Percentiles rank a stretch among this genome's conserved stretches.
phyloP scores from a whole-genome alignment of 768 basidiomycete genomes.

The Udeniomyces megalosporus region DNA sequence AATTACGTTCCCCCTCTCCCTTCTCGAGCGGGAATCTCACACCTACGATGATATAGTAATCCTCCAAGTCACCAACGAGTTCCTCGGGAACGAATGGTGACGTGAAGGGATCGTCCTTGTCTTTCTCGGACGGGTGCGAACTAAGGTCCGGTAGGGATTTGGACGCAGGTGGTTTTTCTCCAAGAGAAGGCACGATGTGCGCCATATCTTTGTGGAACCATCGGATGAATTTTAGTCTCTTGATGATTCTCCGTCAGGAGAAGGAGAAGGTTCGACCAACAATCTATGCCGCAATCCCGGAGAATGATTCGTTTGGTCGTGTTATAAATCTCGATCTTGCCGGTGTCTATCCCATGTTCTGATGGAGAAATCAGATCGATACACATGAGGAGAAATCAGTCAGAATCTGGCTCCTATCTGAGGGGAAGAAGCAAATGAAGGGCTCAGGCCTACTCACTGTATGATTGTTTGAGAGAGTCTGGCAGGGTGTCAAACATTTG shows the following conservation, averaged over 20 bases:
- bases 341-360: neutral
- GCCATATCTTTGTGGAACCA: neutral
- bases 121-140: neutral
- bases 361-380: no score
- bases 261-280: neutral
- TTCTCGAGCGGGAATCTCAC: no score
- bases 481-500: no score
- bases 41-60: neutral
- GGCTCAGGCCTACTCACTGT: no score
- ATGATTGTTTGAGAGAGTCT: no score
- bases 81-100: constrained; percentile 5
- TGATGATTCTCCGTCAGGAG: neutral
- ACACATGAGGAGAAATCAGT: no score
- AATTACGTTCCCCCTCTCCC: no score
- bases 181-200: neutral
- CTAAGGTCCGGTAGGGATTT: neutral
- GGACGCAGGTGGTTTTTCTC: constrained; percentile 7
- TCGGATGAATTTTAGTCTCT: neutral
- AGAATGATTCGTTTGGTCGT: neutral
- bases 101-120: neutral
- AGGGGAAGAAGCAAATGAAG: no score
- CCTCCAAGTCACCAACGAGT: neutral
- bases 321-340: constrained; percentile 12
- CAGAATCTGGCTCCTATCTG: no score
- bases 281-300: neutral